Evolutionary conservation across 768 basidiomycete species (phyloP).

Genomic region (Tulasnella sp.): DNA sequence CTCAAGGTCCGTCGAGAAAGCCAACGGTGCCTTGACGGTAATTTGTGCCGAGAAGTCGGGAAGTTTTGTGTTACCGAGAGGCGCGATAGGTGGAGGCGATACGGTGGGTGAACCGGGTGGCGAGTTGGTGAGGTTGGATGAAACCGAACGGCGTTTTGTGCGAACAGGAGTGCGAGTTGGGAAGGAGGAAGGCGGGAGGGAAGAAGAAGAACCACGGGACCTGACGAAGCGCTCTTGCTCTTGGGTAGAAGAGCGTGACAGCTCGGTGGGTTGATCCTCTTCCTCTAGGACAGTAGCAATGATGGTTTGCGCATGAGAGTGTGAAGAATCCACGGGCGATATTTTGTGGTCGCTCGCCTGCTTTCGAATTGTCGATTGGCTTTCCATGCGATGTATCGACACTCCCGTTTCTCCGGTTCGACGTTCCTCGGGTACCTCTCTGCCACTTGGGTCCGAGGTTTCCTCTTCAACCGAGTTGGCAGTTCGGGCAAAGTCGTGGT

Average conservation of each 20-base stretch:
- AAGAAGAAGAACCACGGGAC: constrained; percentile 15
- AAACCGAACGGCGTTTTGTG: constrained; percentile 92
- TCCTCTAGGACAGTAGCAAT: constrained; percentile 22
- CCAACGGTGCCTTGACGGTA: constrained; percentile 51
- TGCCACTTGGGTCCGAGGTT: background rate
- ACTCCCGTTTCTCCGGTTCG: background rate
- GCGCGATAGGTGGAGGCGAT: constrained; percentile 5
- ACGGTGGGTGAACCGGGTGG: constrained; percentile 24
- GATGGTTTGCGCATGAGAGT: background rate
- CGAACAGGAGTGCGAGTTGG: constrained; percentile 84
- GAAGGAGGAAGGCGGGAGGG: constrained; percentile 45
- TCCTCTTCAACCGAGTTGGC: constrained; percentile 9
- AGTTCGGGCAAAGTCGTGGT: constrained; percentile 19
- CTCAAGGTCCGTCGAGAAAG: constrained; percentile 82
- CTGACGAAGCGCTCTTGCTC: background rate
- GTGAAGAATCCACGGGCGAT: constrained; percentile 19
- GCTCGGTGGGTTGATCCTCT: background rate
- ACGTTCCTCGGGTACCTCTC: background rate
- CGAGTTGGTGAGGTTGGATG: constrained; percentile 52
- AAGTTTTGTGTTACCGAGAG: constrained; percentile 25
- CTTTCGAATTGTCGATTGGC: constrained; percentile 31
- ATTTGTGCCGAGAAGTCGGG: constrained; percentile 36
- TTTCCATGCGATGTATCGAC: constrained; percentile 29
- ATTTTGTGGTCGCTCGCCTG: constrained; percentile 4
- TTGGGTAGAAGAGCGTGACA: background rate